Base-by-base conservation (phyloP, 2,329 filamentous ascomycete species). In the Arthrobotrys conoides region DNA sequence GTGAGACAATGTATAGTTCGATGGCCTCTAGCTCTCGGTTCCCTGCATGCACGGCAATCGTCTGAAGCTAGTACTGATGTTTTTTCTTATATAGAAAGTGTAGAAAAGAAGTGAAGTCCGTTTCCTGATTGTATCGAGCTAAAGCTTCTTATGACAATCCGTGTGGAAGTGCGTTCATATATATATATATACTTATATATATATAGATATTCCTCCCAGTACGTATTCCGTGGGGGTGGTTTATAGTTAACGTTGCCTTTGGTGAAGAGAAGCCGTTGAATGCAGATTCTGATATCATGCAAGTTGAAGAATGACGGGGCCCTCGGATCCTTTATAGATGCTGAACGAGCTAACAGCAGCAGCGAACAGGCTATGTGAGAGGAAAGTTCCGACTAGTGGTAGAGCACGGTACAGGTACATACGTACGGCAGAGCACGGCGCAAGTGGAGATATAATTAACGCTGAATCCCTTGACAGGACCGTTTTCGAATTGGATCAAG, bases 391-490 rank as follows among this genome's bases (percentile, higher is more conserved):
- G 73, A 71, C 73, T 71, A 71, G 73, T 76, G 72, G 51, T 77
- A 71, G 67, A 71, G 67, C 67, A 77, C 73, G 73, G 73, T 77
- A 77, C 73, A 71, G 66, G 73, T 77, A 71, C 73, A 67, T 77
- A 71, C 73, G 73, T 77, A 71, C 73, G 41, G 55, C 49, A 69
- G 49, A 69, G 55, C 55, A 71, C 66, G 67, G 61, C 51, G 73
- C 67, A 71, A 63, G 73, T 77, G 73, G 73, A 77, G 73, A 77
- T 77, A 77, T 77, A 77, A 77, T 77, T 71, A 77, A 71, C 71
- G 67, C 73, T 77, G 73, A 77, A 77, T 77, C 67, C 73, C 73
- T 77, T 77, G 73, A 77, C 73, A 71, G 73, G 63, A 71, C 72
- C 67, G 59, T 77, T 77, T 77, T 71, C 46, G 73, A 71, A 77